Evolutionary conservation across 345 rosid genomes (phyloP), one percentile per base, ranked within the genome.

Genomic region (Syzygium jambos): DNA sequence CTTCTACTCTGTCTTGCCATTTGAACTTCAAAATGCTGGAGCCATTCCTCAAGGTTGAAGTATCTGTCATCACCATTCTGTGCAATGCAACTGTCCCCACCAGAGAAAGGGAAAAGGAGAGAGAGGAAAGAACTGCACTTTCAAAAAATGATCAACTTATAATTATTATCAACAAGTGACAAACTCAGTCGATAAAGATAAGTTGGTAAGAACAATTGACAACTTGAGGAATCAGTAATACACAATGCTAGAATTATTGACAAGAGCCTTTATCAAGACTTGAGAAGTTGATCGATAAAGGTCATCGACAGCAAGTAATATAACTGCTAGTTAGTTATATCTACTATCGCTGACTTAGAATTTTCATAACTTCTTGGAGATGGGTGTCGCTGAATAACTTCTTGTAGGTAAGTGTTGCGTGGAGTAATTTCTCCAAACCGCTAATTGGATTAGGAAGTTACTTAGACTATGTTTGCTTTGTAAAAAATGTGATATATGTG

Each of bases 181-280:
- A 57, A 57, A 57, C 15, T 57, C 0, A 10, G 65, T 57, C 29
- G 11, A 57, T 0, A 23, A 57, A 41, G 43, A 41, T 41, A 41
- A 2, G 43, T 11, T 4, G 29, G 27, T 57, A 11, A 59, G 68
- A 59, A 59, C 0, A 27, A 27, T 59, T 0, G 0, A 27, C n/a
- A 27, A 59, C 25, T 27, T 2, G 68, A 59, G 27, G 30, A 59
- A 25, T 11, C 5, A 5, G 13, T 12, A 27, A 27, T 59, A 12
- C 30, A 27, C 9, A 27, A 0, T 1, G 0, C 27, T 0, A 59
- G 25, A 11, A 27, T 27, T 27, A 59, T 59, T 2, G 30, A 59
- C 6, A 16, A 27, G 14, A 27, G n/a, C 68, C 25, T 59, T 59
- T 16, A 27, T 59, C 0, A 59, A 59, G 11, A 12, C 16, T 3